Evolutionary conservation across 805 yeast genomes (phyloP).

Genomic region (Candida montana): DNA sequence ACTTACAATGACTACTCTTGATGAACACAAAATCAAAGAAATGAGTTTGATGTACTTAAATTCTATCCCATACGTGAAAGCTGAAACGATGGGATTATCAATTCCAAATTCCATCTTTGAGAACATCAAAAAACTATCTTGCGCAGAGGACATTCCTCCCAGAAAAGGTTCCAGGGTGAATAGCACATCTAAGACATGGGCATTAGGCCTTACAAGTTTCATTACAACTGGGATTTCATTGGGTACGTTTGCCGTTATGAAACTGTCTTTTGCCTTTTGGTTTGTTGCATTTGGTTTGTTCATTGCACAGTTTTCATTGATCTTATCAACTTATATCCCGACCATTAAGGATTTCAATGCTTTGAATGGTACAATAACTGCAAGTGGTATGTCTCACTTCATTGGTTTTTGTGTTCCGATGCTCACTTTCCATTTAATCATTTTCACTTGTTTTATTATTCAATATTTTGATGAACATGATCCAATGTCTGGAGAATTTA

Average conservation of each 20-base stretch:
- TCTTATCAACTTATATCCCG: background rate
- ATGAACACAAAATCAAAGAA: background rate
- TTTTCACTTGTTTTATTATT: background rate
- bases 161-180: no score
- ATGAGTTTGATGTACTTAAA: background rate
- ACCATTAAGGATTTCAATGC: slow-evolving; percentile 1
- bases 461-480: background rate
- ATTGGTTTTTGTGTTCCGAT: slow-evolving; percentile 4
- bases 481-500: no score
- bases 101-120: slow-evolving; percentile 1
- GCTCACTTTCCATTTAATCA: background rate
- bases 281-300: slow-evolving; percentile 1
- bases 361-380: background rate
- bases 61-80: background rate
- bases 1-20: slow-evolving; percentile 2
- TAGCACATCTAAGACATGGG: slow-evolving; percentile 3
- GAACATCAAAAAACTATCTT: background rate
- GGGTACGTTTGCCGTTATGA: background rate
- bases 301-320: slow-evolving; percentile 3
- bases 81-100: slow-evolving; percentile 1
- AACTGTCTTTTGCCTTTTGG: background rate
- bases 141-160: slow-evolving; percentile 1
- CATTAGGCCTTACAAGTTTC: background rate
- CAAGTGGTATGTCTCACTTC: background rate
- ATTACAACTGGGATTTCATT: background rate